A percentile compares a stretch with the other conserved stretches of the same genome.
Evolutionary conservation across 1,139 yeast genomes (phyloP).

Genomic region (Yamadazyma siamensis): DNA sequence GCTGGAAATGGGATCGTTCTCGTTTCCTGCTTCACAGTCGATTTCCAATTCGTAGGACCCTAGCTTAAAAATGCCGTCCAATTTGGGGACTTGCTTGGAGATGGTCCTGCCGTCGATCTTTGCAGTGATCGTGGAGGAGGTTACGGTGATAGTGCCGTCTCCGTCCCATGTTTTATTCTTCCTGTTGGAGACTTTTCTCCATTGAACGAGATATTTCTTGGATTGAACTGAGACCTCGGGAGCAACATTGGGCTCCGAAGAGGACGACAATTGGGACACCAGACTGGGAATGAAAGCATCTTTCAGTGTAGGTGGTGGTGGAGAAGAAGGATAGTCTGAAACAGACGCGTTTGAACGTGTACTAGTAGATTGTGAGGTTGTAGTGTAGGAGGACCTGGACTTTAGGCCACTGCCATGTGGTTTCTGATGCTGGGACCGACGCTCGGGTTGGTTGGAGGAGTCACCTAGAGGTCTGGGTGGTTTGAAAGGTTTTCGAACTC

Average conservation of each 20-base stretch:
- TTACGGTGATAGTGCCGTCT: slow-evolving; percentile 58
- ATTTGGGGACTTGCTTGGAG: slow-evolving; percentile 12
- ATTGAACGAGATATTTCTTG: slow-evolving; percentile 39
- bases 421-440: too few species aligned
- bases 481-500: slow-evolving; percentile 14
- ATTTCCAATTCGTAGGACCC: slow-evolving; percentile 56
- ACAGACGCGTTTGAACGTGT: too few species aligned
- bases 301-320: neutral
- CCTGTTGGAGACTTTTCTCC: slow-evolving; percentile 69
- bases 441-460: too few species aligned
- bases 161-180: slow-evolving; percentile 96
- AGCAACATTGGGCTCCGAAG: too few species aligned
- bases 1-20: neutral
- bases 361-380: too few species aligned
- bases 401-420: too few species aligned
- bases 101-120: slow-evolving; percentile 12
- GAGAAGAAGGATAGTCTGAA: too few species aligned
- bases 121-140: slow-evolving; percentile 7
- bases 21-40: slow-evolving; percentile 27
- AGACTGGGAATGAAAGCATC: too few species aligned
- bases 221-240: too few species aligned
- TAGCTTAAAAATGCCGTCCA: slow-evolving; percentile 42
- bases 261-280: too few species aligned
- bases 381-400: too few species aligned
- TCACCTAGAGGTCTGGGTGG: slow-evolving; percentile 12